These are phyloP conservation scores for Apiospora phragmitis DNA, from an alignment of 2,329 filamentous ascomycete genomes.

Conservation along the genomic window DNA sequence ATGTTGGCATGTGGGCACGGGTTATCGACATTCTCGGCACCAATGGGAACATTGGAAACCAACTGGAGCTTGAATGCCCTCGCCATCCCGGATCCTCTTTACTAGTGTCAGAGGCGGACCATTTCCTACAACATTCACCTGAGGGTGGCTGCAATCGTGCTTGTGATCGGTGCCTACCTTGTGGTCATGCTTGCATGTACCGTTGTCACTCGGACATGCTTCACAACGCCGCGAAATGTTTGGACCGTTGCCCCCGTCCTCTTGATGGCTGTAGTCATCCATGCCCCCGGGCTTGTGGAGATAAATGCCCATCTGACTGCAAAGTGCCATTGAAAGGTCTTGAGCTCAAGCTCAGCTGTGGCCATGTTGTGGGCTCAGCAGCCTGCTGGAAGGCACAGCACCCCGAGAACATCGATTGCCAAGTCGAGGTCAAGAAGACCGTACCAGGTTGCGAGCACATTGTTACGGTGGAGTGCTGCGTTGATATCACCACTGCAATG, in stretches of 20 bases:
- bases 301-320: slow-evolving; percentile 41
- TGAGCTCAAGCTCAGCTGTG: slow-evolving; percentile 39
- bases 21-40: slow-evolving; percentile 54
- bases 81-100: slow-evolving; percentile 58
- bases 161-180: slow-evolving; percentile 50
- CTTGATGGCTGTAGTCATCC: slow-evolving; percentile 44
- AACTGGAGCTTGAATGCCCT: slow-evolving; percentile 58
- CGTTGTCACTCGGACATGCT: slow-evolving; percentile 49
- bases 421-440: slow-evolving; percentile 41
- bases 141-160: slow-evolving; percentile 61
- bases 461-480: slow-evolving; percentile 49
- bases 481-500: slow-evolving; percentile 38
- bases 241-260: slow-evolving; percentile 43
- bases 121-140: slow-evolving; percentile 57
- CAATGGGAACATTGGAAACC: slow-evolving; percentile 46
- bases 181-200: slow-evolving; percentile 48
- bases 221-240: slow-evolving; percentile 47
- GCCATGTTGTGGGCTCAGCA: slow-evolving; percentile 36
- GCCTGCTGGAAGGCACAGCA: slow-evolving; percentile 46
- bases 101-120: slow-evolving; percentile 50
- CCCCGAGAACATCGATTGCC: slow-evolving; percentile 48
- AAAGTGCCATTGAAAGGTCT: slow-evolving; percentile 30
- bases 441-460: slow-evolving; percentile 58
- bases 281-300: slow-evolving; percentile 45
- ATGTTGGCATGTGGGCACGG: slow-evolving; percentile 63